These are phyloP conservation scores for Hypoxylon sp. DNA, from an alignment of 2,329 filamentous ascomycete species.

Conservation along the genomic window DNA sequence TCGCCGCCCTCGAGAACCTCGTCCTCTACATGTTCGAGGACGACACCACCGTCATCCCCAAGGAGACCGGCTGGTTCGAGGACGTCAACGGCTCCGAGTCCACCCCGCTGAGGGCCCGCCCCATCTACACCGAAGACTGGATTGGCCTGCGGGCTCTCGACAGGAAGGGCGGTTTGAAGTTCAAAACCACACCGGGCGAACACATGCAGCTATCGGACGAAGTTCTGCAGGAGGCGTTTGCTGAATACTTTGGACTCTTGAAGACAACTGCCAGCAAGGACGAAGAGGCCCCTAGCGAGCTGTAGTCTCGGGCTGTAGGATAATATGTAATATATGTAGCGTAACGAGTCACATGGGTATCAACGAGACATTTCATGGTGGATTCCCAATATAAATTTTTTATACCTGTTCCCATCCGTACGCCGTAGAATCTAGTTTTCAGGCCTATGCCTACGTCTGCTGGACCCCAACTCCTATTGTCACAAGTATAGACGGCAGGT, in stretches of 20 bases:
- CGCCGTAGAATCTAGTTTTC: constrained; percentile 28
- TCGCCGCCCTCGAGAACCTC: constrained; percentile 76
- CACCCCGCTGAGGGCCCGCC: constrained; percentile 71
- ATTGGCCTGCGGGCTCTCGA: constrained; percentile 83
- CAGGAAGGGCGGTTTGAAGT: constrained; percentile 78
- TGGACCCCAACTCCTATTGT: constrained; percentile 30
- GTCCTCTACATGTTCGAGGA: constrained; percentile 91
- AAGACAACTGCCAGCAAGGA: constrained; percentile 49
- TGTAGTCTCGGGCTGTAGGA: constrained; percentile 42
- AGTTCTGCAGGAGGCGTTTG: constrained; percentile 70
- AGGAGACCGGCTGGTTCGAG: constrained; percentile 89
- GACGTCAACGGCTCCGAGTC: constrained; percentile 79
- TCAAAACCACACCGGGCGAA: constrained; percentile 74
- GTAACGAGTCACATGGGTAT: constrained; percentile 18
- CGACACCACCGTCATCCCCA: constrained; percentile 86
- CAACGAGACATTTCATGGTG: constrained; percentile 16
- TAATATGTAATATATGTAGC: constrained; percentile 17
- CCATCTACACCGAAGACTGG: constrained; percentile 91
- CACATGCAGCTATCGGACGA: constrained; percentile 84
- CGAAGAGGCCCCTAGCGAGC: constrained; percentile 46
- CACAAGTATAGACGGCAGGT: constrained; percentile 28
- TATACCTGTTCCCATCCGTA: constrained; percentile 22
- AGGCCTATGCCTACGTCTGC: constrained; percentile 26
- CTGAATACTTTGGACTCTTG: constrained; percentile 68
- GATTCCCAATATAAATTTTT: constrained; percentile 16